Evolutionary conservation across 441 rosid species (phyloP), one percentile per base, ranked within the genome.

Genomic region (Macaranga tanarius): DNA sequence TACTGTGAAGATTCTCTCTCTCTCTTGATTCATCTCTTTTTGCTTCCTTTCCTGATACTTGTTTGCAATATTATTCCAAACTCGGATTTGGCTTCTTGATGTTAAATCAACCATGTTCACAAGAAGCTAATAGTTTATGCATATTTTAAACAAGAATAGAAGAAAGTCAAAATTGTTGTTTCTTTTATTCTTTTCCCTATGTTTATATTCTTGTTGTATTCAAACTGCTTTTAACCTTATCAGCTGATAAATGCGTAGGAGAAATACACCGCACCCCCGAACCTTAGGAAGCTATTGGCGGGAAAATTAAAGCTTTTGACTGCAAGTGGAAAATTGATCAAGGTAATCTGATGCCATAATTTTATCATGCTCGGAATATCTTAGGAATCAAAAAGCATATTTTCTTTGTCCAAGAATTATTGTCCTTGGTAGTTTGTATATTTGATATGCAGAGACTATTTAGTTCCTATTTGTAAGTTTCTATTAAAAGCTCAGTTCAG

Each of bases 261-360:
- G 52, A 82, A 90, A 75, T 78, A 78, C 79, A 73, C 58, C 74
- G 79, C 81, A 58, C 84, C 87, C 23, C 78, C 76, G 11, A 86
- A 83, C 86, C 81, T 87, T 81, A 89, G 81, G 82, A 89, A 85
- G 79, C 79, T 84, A 47, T 76, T 95, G 84, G 81, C 87, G n/a
- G 82, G 89, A 77, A 91, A 92, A 73, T 74, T 95, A 38, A 88
- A 85, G 86, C 78, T 76, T 79, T 79, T 95, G 91, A 77, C 85
- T 3, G 87, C 87, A 71, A 86, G 84, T 88, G 96, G 97, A 65
- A 85, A 84, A 77, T 79, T 92, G 85, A 70, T 84, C 72, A 92
- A 89, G 99, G 97, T 95, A 74, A 74, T 78, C 69, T 62, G 38
- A 51, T 60, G 12, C 60, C 34, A 23, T 63, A 4, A 44, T 64